Conservation (phyloP, 2,329 filamentous ascomycete species). For the Fusarium paranaense region DNA sequence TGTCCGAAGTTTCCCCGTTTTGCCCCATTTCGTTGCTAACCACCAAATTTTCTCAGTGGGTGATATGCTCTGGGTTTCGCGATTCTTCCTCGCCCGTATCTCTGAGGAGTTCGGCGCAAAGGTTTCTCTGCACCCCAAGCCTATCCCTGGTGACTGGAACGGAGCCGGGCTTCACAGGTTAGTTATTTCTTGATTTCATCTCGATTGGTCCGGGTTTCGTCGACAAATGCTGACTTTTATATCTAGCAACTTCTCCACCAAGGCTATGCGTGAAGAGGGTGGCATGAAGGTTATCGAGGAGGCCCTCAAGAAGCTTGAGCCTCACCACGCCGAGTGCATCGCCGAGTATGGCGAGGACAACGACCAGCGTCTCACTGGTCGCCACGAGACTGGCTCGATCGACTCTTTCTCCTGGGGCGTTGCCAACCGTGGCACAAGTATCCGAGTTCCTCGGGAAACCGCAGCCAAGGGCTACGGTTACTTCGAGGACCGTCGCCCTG, state of each 20-base stretch:
- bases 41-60: slow-evolving; percentile 69
- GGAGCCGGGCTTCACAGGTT: slow-evolving; percentile 85
- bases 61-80: slow-evolving; percentile 91
- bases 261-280: slow-evolving; percentile 88
- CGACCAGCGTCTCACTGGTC: slow-evolving; percentile 90
- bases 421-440: slow-evolving; percentile 93
- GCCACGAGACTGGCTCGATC: slow-evolving; percentile 93
- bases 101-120: slow-evolving; percentile 97
- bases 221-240: background rate
- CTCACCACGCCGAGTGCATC: slow-evolving; percentile 85
- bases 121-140: slow-evolving; percentile 96
- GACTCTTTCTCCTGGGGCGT: slow-evolving; percentile 92
- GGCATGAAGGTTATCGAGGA: slow-evolving; percentile 96
- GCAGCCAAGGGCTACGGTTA: slow-evolving; percentile 93
- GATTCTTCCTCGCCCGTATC: slow-evolving; percentile 88
- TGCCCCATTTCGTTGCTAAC: slow-evolving; percentile 40
- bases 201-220: background rate
- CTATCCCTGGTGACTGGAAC: slow-evolving; percentile 93
- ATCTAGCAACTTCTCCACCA: slow-evolving; percentile 84
- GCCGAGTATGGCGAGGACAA: slow-evolving; percentile 97
- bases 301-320: slow-evolving; percentile 85
- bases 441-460: slow-evolving; percentile 88
- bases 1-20: slow-evolving; percentile 48
- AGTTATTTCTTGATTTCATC: background rate
- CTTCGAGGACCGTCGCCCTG: slow-evolving; percentile 87